Percentiles rank a stretch among this genome's conserved stretches.
phyloP scores from a whole-genome alignment of 2,329 filamentous ascomycete species.

The Xylariomycetidae sp. region DNA sequence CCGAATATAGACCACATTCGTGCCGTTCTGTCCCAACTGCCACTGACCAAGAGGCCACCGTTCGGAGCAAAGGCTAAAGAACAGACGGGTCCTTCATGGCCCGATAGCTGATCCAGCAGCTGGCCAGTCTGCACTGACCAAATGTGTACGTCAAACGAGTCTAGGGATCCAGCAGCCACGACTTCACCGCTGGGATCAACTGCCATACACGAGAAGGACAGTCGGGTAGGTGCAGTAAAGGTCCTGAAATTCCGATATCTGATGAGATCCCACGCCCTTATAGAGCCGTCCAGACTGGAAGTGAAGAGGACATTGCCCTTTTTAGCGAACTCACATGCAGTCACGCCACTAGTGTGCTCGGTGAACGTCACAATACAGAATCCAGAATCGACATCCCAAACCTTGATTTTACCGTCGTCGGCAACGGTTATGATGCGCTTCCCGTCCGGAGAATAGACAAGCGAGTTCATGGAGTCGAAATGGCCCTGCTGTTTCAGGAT shows the following conservation, averaged over 20 bases:
- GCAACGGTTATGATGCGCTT: slow-evolving; percentile 89
- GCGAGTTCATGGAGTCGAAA: slow-evolving; percentile 89
- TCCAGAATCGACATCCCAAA: slow-evolving; percentile 94
- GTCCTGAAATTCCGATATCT: slow-evolving; percentile 96
- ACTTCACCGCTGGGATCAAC: slow-evolving; percentile 98
- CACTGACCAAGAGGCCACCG: slow-evolving; percentile 77
- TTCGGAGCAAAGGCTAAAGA: slow-evolving; percentile 85
- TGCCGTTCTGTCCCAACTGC: slow-evolving; percentile 95
- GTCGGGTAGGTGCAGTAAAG: slow-evolving; percentile 85
- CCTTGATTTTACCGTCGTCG: slow-evolving; percentile 97
- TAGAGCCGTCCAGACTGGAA: slow-evolving; percentile 86
- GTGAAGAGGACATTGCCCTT: slow-evolving; percentile 95
- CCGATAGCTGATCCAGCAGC: slow-evolving; percentile 81
- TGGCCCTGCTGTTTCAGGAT: slow-evolving; percentile 98
- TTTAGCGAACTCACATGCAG: slow-evolving; percentile 90
- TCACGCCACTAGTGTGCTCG: slow-evolving; percentile 91
- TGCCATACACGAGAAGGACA: slow-evolving; percentile 90
- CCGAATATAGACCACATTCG: slow-evolving; percentile 95
- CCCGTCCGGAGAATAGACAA: slow-evolving; percentile 91
- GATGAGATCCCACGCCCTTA: slow-evolving; percentile 93
- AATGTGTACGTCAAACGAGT: slow-evolving; percentile 95
- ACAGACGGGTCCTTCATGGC: slow-evolving; percentile 91
- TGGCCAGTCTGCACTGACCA: slow-evolving; percentile 99
- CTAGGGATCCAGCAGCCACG: slow-evolving; percentile 88
- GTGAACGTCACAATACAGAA: slow-evolving; percentile 99